phyloP scores from a whole-genome alignment of 805 yeast genomes.

The Torulaspora gathmanii region DNA sequence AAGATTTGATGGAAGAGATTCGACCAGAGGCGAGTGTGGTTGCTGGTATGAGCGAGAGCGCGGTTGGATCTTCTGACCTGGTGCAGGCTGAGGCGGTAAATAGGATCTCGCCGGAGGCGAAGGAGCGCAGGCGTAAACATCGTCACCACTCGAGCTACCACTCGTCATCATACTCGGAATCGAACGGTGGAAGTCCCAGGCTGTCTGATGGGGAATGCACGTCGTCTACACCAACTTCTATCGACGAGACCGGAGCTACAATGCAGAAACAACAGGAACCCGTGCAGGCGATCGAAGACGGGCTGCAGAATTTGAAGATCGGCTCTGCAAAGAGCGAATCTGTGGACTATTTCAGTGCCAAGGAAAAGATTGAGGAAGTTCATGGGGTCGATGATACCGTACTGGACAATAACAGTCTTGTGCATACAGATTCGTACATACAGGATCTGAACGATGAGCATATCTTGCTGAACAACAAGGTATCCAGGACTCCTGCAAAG shows the following conservation, averaged over 20 bases:
- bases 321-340: not conserved
- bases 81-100: not conserved
- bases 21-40: not conserved
- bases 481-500: conserved; percentile 18
- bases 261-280: conserved; percentile 7
- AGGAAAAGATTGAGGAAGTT: conserved; percentile 1
- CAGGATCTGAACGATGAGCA: conserved; percentile 35
- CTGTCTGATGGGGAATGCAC: conserved; percentile 19
- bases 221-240: conserved; percentile 22
- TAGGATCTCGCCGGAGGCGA: not conserved
- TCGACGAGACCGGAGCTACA: conserved; percentile 16
- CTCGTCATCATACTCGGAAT: conserved; percentile 25
- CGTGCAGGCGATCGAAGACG: not conserved
- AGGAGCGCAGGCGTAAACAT: conserved; percentile 2
- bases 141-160: conserved; percentile 20
- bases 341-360: conserved; percentile 4
- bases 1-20: not conserved
- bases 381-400: conserved; percentile 2
- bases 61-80: not conserved
- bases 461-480: conserved; percentile 35
- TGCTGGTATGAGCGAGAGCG: not conserved
- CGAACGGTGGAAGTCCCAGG: conserved; percentile 24
- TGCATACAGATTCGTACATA: conserved; percentile 35
- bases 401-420: conserved; percentile 17
- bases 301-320: not conserved